Conservation (phyloP, 768 basidiomycete genomes). For the Agrocybe praecox region DNA sequence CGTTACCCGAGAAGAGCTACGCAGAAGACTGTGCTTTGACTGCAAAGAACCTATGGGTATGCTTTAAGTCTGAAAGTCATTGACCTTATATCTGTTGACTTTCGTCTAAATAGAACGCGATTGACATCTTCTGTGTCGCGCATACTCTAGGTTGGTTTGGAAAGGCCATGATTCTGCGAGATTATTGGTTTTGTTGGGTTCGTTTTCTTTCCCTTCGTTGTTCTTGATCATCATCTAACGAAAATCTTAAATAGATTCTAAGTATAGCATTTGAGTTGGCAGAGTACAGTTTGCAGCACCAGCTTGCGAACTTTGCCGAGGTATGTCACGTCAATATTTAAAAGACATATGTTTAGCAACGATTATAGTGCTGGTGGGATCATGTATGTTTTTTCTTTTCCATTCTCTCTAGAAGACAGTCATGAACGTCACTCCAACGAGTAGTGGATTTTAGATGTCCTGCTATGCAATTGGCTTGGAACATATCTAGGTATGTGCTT, state of each 20-base stretch:
- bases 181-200: constrained; percentile 96
- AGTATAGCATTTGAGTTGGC: constrained; percentile 89
- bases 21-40: constrained; percentile 80
- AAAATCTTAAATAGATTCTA: constrained; percentile 56
- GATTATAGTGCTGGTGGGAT: constrained; percentile 86
- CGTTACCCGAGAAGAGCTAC: constrained; percentile 84
- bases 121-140: constrained; percentile 87
- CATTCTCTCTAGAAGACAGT: constrained; percentile 2
- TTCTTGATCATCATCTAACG: constrained; percentile 1
- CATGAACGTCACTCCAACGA: constrained; percentile 1
- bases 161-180: constrained; percentile 86
- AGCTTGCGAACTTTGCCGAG: constrained; percentile 87
- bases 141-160: constrained; percentile 91
- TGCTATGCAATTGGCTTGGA: constrained; percentile 88
- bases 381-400: constrained; percentile 57
- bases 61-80: constrained; percentile 16
- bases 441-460: constrained; percentile 86
- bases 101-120: constrained; percentile 54
- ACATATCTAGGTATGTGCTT: constrained; percentile 68
- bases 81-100: constrained; percentile 5
- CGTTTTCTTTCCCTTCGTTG: constrained; percentile 18
- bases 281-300: constrained; percentile 87
- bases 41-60: constrained; percentile 66
- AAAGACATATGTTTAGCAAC: constrained; percentile 14
- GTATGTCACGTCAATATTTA: constrained; percentile 41